A percentile compares a stretch with the other conserved stretches of the same genome.
Evolutionary conservation across 768 basidiomycete species (phyloP).

Genomic region (Pleurotus platypus): DNA sequence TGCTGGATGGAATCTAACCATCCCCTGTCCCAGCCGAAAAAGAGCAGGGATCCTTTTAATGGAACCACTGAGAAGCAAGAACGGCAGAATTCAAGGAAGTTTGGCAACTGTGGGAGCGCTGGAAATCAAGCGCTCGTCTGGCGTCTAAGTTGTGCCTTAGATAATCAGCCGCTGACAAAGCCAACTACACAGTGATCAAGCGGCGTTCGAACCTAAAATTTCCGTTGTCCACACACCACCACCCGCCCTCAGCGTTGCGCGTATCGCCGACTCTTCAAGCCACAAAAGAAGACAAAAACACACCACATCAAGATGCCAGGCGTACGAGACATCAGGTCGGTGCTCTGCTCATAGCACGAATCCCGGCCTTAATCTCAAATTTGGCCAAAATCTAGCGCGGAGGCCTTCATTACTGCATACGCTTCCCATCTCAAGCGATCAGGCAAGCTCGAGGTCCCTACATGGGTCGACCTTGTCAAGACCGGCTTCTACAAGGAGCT

Average conservation of each 20-base stretch:
- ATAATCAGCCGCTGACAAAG: conserved; percentile 20
- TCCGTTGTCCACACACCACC: conserved; percentile 10
- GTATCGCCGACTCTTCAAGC: conserved; percentile 44
- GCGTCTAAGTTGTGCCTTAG: not conserved
- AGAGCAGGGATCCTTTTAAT: too few species aligned
- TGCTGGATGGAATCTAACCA: too few species aligned
- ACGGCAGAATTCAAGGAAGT: not conserved
- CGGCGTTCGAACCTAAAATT: conserved; percentile 8
- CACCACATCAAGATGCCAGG: conserved; percentile 62
- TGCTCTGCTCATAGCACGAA: conserved; percentile 12
- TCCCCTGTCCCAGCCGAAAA: too few species aligned
- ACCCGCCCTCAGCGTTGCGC: conserved; percentile 16
- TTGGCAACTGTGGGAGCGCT: conserved; percentile 9
- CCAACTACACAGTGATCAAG: conserved; percentile 8
- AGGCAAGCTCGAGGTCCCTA: conserved; percentile 98
- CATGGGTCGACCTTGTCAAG: conserved; percentile 98
- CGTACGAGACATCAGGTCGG: conserved; percentile 78
- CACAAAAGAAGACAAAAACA: conserved; percentile 11
- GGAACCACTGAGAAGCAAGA: too few species aligned
- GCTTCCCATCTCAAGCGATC: conserved; percentile 95
- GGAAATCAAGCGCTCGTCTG: not conserved
- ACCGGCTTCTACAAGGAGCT: conserved; percentile 97
- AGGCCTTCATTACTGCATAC: conserved; percentile 92
- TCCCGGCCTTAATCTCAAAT: conserved; percentile 17
- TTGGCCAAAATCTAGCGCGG: conserved; percentile 56